phyloP scores from a whole-genome alignment of 1,284 basidiomycete species.

The Coniferiporia sulphurascens region DNA sequence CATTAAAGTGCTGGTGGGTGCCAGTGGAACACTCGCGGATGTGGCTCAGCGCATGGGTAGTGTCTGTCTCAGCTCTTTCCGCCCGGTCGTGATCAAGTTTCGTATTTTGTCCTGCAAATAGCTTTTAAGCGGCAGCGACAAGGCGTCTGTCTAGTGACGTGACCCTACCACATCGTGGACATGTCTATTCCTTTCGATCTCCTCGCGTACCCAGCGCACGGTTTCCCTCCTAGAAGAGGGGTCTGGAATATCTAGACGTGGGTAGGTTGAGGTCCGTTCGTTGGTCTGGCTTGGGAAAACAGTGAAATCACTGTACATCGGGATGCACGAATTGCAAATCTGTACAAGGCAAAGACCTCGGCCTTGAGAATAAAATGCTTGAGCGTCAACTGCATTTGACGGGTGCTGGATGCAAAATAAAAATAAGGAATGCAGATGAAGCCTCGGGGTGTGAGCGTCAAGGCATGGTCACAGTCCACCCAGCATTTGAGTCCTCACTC shows the following conservation, averaged over 20 bases:
- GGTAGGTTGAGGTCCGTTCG: neutral
- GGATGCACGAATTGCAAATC: slow-evolving; percentile 60
- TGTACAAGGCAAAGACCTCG: slow-evolving; percentile 56
- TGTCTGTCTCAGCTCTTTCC: slow-evolving; percentile 11
- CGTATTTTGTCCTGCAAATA: slow-evolving; percentile 15
- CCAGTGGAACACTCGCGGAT: too few relatives aligned
- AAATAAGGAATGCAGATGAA: neutral
- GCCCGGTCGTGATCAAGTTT: slow-evolving; percentile 7
- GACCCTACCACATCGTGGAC: slow-evolving; percentile 50
- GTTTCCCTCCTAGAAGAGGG: slow-evolving; percentile 56
- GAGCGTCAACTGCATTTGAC: slow-evolving; percentile 40
- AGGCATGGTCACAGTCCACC: neutral
- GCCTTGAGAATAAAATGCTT: slow-evolving; percentile 71
- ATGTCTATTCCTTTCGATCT: slow-evolving; percentile 61
- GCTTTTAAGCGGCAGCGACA: neutral
- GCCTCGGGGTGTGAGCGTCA: neutral
- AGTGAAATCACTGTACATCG: slow-evolving; percentile 46
- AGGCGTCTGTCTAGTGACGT: neutral
- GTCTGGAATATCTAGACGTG: slow-evolving; percentile 55
- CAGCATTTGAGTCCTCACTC: neutral
- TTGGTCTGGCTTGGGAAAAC: slow-evolving; percentile 3
- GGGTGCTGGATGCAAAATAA: neutral
- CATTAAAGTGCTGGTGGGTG: too few relatives aligned
- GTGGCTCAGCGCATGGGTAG: slow-evolving; percentile 14
- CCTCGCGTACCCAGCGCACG: slow-evolving; percentile 62